Conservation (phyloP, 441 rosid species). For the Arabidopsis hybrid region DNA sequence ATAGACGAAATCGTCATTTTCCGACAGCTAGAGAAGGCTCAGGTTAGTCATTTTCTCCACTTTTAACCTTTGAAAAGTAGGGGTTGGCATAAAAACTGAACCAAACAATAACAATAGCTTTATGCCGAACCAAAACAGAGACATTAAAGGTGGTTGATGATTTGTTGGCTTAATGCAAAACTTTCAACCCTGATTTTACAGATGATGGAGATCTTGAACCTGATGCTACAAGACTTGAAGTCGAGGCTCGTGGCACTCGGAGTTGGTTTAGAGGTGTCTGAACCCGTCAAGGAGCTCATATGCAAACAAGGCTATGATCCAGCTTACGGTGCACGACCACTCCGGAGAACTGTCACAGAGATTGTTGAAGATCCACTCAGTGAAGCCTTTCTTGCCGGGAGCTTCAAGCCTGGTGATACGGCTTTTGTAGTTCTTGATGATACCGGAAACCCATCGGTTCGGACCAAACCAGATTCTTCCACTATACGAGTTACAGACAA, state of each 20-base stretch:
- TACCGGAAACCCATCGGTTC: constrained; percentile 74
- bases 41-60: constrained; percentile 62
- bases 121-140: not conserved
- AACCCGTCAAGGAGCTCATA: constrained; percentile 74
- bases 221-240: constrained; percentile 92
- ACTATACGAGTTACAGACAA: constrained; percentile 64
- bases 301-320: constrained; percentile 85
- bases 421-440: constrained; percentile 77
- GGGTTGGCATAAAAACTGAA: not conserved
- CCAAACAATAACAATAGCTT: not conserved
- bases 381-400: constrained; percentile 82
- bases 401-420: constrained; percentile 80
- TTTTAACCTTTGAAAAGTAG: not conserved
- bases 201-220: constrained; percentile 81
- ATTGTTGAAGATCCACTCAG: constrained; percentile 85
- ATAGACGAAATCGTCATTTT: constrained; percentile 79
- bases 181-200: constrained; percentile 41
- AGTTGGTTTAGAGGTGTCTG: constrained; percentile 83
- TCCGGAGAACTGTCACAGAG: constrained; percentile 82
- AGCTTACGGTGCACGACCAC: constrained; percentile 85
- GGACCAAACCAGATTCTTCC: constrained; percentile 51
- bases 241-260: constrained; percentile 79
- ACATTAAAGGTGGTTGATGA: not conserved
- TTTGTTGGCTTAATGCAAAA: not conserved
- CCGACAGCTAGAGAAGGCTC: constrained; percentile 72